Percentiles rank a stretch among this genome's conserved stretches.
Conservation (phyloP, 306 rosid species). For the Vachellia collinsii region DNA sequence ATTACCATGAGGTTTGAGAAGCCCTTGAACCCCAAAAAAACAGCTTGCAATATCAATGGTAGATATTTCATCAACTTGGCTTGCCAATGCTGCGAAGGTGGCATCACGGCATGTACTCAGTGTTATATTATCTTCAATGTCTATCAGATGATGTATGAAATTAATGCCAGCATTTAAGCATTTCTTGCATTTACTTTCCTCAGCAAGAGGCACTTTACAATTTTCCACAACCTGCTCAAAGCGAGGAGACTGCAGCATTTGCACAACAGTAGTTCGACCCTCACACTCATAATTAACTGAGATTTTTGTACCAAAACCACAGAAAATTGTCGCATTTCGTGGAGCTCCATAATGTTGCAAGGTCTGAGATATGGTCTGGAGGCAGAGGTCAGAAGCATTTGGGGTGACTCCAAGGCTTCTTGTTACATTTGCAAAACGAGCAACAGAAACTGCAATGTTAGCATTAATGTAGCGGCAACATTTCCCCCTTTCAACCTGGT, state of each 20-base stretch:
- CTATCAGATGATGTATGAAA: slow-evolving; percentile 74
- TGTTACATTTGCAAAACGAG: slow-evolving; percentile 79
- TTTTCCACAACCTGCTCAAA: slow-evolving; percentile 62
- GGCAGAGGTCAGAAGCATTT: slow-evolving; percentile 65
- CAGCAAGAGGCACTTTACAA: slow-evolving; percentile 70
- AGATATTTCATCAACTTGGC: slow-evolving; percentile 70
- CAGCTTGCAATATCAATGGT: slow-evolving; percentile 80
- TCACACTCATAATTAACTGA: slow-evolving; percentile 80
- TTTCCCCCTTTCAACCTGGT: slow-evolving; percentile 68
- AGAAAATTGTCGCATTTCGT: slow-evolving; percentile 71
- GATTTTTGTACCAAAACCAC: slow-evolving; percentile 90
- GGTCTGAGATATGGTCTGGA: slow-evolving; percentile 67
- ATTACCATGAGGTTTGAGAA: slow-evolving; percentile 62
- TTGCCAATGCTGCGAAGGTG: slow-evolving; percentile 76
- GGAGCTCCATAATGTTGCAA: slow-evolving; percentile 78
- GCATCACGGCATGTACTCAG: slow-evolving; percentile 93
- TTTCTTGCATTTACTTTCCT: slow-evolving; percentile 71
- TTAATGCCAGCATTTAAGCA: slow-evolving; percentile 81
- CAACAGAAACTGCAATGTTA: slow-evolving; percentile 76
- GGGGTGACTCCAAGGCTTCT: slow-evolving; percentile 78
- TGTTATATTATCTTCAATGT: slow-evolving; percentile 71
- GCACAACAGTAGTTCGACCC: slow-evolving; percentile 75
- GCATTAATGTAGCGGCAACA: slow-evolving; percentile 98
- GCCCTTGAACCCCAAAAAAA: slow-evolving; percentile 90
- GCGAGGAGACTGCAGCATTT: slow-evolving; percentile 85